Evolutionary conservation across 1,139 yeast genomes (phyloP).

Genomic region (Blastobotrys illinoisensis): DNA sequence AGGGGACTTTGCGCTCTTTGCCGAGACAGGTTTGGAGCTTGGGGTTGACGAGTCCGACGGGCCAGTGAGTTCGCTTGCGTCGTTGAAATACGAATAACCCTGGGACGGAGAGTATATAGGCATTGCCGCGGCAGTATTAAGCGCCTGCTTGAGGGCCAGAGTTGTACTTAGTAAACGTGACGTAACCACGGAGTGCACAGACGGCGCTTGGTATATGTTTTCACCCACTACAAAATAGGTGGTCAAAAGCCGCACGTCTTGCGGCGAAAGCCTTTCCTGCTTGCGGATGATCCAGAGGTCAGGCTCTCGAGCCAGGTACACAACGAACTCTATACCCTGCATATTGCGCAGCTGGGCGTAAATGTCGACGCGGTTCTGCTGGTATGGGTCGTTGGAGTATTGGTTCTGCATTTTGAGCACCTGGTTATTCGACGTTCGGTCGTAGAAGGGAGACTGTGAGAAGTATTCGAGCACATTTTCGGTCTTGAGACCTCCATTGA

Average conservation of each 20-base stretch:
- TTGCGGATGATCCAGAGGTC: slow-evolving; percentile 88
- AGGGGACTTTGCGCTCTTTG: slow-evolving; percentile 13
- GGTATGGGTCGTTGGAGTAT: slow-evolving; percentile 51
- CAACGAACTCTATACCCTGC: slow-evolving; percentile 80
- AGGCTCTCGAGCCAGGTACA: slow-evolving; percentile 74
- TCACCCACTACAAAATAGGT: slow-evolving; percentile 90
- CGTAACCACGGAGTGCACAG: slow-evolving; percentile 48
- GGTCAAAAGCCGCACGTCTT: slow-evolving; percentile 48
- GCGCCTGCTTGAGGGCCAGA: slow-evolving; percentile 27
- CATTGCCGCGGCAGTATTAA: slow-evolving; percentile 30
- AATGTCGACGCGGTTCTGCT: slow-evolving; percentile 36
- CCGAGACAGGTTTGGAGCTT: slow-evolving; percentile 9
- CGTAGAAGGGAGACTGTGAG: slow-evolving; percentile 90
- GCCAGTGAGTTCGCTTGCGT: slow-evolving; percentile 9
- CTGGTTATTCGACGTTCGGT: slow-evolving; percentile 89
- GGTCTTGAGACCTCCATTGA: slow-evolving; percentile 62
- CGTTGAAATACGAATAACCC: slow-evolving; percentile 32
- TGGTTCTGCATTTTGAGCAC: slow-evolving; percentile 94
- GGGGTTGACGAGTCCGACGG: slow-evolving; percentile 5
- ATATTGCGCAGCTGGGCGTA: slow-evolving; percentile 60
- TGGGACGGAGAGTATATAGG: slow-evolving; percentile 34
- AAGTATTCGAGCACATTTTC: slow-evolving; percentile 91
- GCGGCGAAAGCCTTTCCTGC: slow-evolving; percentile 57
- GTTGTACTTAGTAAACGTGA: slow-evolving; percentile 45
- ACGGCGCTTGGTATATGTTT: slow-evolving; percentile 87